Base-by-base conservation (phyloP, 2,329 filamentous ascomycete genomes). In the Penicillium rolfsii region DNA sequence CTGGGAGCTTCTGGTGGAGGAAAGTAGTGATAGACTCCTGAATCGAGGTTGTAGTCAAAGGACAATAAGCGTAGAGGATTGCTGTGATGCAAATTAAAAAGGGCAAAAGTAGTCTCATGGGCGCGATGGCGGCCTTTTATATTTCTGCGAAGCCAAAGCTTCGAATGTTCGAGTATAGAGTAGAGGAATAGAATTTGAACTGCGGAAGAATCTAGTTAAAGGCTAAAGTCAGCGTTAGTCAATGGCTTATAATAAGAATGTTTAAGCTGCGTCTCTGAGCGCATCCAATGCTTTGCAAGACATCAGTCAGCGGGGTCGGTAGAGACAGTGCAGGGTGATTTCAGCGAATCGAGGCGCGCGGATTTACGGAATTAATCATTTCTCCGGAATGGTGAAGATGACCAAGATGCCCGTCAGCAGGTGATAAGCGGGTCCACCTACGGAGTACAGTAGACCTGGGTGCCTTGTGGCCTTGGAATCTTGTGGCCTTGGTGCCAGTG, bases 31-130 rank as follows among this genome's bases (percentile, higher is more conserved):
- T 36, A 59, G 52, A 45, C 33, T 69, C 58, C 22, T 67, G 65
- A 30, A 72, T 65, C 28, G 54, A 63, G 3, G 11, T 36, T 3
- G 22, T 12, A 24, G 30, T 52, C 6, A 36, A 40, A 26, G 65
- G 64, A 58, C 64, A 59, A 66, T 71, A 73, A 26, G 68, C 65
- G 48, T 71, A 53, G 50, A 73, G 19, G 50, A 75, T 68, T 71
- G 76, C 74, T 65, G 66, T 67, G 64, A 76, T 71, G 70, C 71
- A 76, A 71, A 77, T 74, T 62, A 73, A 63, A 73, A 76, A 61
- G 58, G 76, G 71, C 22, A 76, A 60, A 60, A 77, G 61, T 14
- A 75, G 56, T 69, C 68, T 77, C 76, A 78, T 77, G 62, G 69
- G 66, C 56, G 58, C 33, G 58, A 57, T 38, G 35, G 43, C 22